Evolutionary conservation across 345 rosid species (phyloP).

Genomic region (Syzygium grande): DNA sequence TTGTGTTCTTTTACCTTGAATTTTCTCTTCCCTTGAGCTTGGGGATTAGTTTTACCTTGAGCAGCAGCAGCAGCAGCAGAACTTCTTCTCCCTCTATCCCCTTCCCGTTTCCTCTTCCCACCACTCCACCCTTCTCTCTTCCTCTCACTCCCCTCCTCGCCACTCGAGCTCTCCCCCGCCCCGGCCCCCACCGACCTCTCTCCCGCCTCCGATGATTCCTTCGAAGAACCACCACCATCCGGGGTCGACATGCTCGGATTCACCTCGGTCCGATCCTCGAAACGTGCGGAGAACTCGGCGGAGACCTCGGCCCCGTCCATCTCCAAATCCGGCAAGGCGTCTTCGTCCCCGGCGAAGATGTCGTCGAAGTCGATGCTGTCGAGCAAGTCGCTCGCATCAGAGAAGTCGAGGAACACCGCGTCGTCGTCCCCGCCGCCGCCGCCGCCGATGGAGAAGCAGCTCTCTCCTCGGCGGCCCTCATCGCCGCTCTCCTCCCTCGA

Average conservation of each 20-base stretch:
- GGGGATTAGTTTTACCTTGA: not conserved
- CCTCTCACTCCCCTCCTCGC: not conserved
- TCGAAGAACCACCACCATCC: not conserved
- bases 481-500: slow-evolving; percentile 21
- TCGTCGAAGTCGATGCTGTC: slow-evolving; percentile 77
- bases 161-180: not conserved
- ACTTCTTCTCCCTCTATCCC: not conserved
- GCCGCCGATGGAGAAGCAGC: slow-evolving; percentile 8
- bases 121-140: not conserved
- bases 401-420: slow-evolving; percentile 35
- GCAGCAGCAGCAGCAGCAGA: not conserved
- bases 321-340: slow-evolving; percentile 62
- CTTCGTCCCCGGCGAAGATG: slow-evolving; percentile 42
- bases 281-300: slow-evolving; percentile 44
- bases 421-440: not conserved
- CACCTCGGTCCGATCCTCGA: slow-evolving; percentile 36
- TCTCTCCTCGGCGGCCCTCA: slow-evolving; percentile 10
- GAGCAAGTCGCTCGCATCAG: slow-evolving; percentile 25
- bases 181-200: not conserved
- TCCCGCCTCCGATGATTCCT: not conserved
- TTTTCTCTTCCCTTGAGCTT: slow-evolving; percentile 19
- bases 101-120: not conserved
- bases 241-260: not conserved
- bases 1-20: slow-evolving; percentile 29
- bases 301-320: slow-evolving; percentile 41